Evolutionary conservation across 108 stramenopile genomes (phyloP).

Genomic region (Aurantiochytrium sp.): DNA sequence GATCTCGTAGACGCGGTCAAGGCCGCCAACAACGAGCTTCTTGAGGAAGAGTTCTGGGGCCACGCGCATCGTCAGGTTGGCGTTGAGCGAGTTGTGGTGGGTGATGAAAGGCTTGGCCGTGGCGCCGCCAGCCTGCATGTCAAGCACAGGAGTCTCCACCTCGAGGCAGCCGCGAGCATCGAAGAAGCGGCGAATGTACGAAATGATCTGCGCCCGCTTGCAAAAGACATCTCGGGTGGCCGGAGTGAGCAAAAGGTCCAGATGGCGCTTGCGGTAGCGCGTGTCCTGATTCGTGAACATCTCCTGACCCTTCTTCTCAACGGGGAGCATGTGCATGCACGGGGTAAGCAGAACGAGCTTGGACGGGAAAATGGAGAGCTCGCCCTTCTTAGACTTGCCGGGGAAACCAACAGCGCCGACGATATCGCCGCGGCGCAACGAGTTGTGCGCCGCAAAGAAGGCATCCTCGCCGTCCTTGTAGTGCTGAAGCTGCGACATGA

Average conservation of each 20-base stretch:
- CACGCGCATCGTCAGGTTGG: constrained; percentile 82
- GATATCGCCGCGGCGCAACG: constrained; percentile 84
- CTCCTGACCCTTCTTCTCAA: constrained; percentile 51
- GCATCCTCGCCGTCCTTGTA: constrained; percentile 39
- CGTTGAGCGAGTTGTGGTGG: constrained; percentile 90
- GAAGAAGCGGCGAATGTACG: constrained; percentile 81
- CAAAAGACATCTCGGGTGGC: constrained; percentile 75
- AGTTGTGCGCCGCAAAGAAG: constrained; percentile 68
- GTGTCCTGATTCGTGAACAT: constrained; percentile 85
- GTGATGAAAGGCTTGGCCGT: constrained; percentile 95
- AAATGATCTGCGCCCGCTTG: constrained; percentile 80
- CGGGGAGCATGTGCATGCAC: constrained; percentile 97
- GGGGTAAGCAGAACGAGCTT: constrained; percentile 78
- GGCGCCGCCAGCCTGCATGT: constrained; percentile 97
- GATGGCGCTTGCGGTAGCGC: constrained; percentile 92
- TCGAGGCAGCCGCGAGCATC: constrained; percentile 90
- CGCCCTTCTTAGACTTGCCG: constrained; percentile 90
- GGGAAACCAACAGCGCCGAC: constrained; percentile 81
- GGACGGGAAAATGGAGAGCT: constrained; percentile 87
- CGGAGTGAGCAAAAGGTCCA: constrained; percentile 91
- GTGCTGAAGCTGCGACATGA: constrained; percentile 53
- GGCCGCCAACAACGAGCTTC: constrained; percentile 90
- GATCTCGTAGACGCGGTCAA: constrained; percentile 98
- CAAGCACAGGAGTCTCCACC: constrained; percentile 99
- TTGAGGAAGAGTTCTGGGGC: constrained; percentile 89